These are phyloP conservation scores for Rozella allomycis DNA, from an alignment of 371 early-diverging fungal species.

Conservation along the genomic window DNA sequence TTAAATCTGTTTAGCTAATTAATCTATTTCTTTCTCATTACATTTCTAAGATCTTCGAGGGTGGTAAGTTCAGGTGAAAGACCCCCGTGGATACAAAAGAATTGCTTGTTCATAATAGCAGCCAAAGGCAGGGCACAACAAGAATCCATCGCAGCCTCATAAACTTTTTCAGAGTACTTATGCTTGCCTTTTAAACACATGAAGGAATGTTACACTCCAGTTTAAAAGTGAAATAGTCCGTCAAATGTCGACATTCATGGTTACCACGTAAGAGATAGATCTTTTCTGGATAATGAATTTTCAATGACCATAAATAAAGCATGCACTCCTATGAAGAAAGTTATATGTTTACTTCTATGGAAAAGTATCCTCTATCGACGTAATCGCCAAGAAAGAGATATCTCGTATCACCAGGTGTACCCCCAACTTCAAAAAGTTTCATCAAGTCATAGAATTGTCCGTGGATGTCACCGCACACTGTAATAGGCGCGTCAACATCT, in stretches of 20 bases:
- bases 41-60: conserved; percentile 4
- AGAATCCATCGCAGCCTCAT: conserved; percentile 3
- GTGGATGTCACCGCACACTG: conserved; percentile 96
- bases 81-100: conserved; percentile 14
- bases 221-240: conserved; percentile 93
- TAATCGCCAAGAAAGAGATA: conserved; percentile 94
- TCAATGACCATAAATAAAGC: conserved; percentile 65
- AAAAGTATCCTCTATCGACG: conserved; percentile 92
- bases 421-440: conserved; percentile 93
- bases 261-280: conserved; percentile 11
- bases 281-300: too few species aligned
- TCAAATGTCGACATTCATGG: conserved; percentile 29
- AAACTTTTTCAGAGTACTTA: conserved; percentile 6
- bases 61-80: conserved; percentile 6
- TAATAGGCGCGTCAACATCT: conserved; percentile 65
- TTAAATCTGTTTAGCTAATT: conserved; percentile 83
- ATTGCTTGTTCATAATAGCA: conserved; percentile 6
- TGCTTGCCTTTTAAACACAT: conserved; percentile 8
- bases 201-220: conserved; percentile 19
- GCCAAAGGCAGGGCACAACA: conserved; percentile 9
- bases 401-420: conserved; percentile 63
- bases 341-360: conserved; percentile 39
- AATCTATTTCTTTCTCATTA: conserved; percentile 4
- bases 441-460: conserved; percentile 97
- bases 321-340: conserved; percentile 38